Base-by-base conservation (phyloP, 768 basidiomycete species). In the Mycena haematopus region DNA sequence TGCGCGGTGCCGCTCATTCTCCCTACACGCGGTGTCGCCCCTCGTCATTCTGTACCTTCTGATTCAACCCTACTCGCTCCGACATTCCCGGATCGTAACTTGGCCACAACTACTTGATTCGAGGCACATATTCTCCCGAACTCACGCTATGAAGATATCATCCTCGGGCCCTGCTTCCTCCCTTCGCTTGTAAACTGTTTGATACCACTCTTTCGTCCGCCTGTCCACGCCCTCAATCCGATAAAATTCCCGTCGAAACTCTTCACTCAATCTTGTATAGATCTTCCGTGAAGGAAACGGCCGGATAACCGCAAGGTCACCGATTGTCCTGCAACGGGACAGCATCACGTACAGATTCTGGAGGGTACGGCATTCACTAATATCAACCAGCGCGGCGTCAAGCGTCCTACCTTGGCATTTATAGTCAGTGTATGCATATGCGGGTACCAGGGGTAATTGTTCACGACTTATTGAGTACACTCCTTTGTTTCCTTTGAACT, bases 321-420 rank as follows among this genome's bases (percentile, higher is more conserved):
- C n/a, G 15, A 58, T 49, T 4, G 57, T 40, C 10, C 49, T 58
- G 17, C 49, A 49, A 21, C 51, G 17, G 2, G 58, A 59, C 10
- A 59, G 31, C 58, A 59, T 59, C 14, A 58, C 57, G 15, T 58
- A 58, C 9, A 51, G 15, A 17, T 49, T 51, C 8, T 50, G 57
- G 25, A 58, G 29, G n/a, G 45, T 50, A 4, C 14, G 19, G 25
- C 24, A 24, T 1, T 33, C 49, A 5, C n/a, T 22, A 17, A 58
- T 35, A 17, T 58, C 57, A 10, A 58, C 27, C 10, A 49, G n/a
- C 1, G 40, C 57, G 6, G 27, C 11, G 19, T 19, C 11, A 10
- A 59, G 25, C 2, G 49, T 51, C 3, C 58, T 2, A 2, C 58
- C 58, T 17, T 59, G 58, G 4, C 38, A 52, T n/a, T 60, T 60